phyloP scores from a whole-genome alignment of 805 yeast genomes.

The Tetrapisispora iriomotensis region DNA sequence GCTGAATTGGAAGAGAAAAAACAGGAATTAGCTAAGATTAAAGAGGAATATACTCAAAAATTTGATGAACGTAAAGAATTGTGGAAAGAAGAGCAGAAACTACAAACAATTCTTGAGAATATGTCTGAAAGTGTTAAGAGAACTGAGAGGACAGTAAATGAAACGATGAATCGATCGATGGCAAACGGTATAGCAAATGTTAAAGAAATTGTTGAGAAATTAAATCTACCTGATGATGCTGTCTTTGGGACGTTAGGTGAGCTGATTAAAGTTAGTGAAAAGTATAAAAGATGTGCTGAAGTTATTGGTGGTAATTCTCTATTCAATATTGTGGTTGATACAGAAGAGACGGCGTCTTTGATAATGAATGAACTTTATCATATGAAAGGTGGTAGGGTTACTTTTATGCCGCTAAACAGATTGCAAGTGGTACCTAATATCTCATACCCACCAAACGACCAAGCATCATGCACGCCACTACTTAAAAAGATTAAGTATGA shows the following conservation, averaged over 20 bases:
- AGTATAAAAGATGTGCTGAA: constrained; percentile 78
- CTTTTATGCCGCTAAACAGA: constrained; percentile 84
- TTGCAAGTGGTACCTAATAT: constrained; percentile 33
- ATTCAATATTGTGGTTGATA: constrained; percentile 84
- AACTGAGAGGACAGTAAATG: constrained; percentile 53
- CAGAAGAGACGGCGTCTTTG: constrained; percentile 69
- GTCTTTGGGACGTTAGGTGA: constrained; percentile 86
- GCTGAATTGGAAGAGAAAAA: constrained; percentile 29
- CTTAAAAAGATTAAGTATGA: constrained; percentile 62
- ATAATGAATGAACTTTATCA: constrained; percentile 68
- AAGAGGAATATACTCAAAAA: constrained; percentile 34
- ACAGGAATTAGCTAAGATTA: constrained; percentile 26
- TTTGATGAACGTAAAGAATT: constrained; percentile 59
- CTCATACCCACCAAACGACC: constrained; percentile 49
- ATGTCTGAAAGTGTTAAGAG: constrained; percentile 43
- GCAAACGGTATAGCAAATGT: constrained; percentile 64
- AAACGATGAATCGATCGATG: constrained; percentile 66
- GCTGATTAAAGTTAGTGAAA: constrained; percentile 67
- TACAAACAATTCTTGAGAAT: constrained; percentile 46
- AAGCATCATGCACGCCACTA: constrained; percentile 52
- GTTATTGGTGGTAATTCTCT: constrained; percentile 80
- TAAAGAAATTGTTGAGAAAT: constrained; percentile 45
- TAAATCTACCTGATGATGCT: constrained; percentile 43
- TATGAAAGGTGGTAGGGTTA: constrained; percentile 70
- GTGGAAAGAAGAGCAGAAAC: constrained; percentile 73